phyloP scores from a whole-genome alignment of 1,284 basidiomycete genomes.

The Stereum hirsutum region DNA sequence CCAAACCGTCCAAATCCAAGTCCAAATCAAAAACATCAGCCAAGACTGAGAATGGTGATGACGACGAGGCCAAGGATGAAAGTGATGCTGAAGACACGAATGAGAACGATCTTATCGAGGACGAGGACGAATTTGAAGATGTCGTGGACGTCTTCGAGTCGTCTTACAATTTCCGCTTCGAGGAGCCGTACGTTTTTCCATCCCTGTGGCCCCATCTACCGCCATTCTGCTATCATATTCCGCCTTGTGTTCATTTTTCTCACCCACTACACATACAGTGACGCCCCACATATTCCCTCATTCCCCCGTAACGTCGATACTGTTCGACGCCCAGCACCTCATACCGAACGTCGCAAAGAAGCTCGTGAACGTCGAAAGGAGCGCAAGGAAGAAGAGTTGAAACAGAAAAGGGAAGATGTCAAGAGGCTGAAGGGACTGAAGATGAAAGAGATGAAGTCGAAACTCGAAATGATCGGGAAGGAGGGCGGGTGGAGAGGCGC shows the following conservation, averaged over 20 bases:
- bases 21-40: slow-evolving; percentile 23
- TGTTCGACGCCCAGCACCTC: slow-evolving; percentile 71
- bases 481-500: slow-evolving; percentile 47
- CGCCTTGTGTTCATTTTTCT: neutral
- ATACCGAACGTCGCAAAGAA: slow-evolving; percentile 53
- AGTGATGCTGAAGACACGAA: slow-evolving; percentile 19
- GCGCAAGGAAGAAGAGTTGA: slow-evolving; percentile 73
- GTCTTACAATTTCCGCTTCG: slow-evolving; percentile 92
- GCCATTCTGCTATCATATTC: too few species aligned
- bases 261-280: slow-evolving; percentile 29
- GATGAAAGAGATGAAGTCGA: slow-evolving; percentile 73
- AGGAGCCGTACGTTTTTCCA: slow-evolving; percentile 88
- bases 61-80: slow-evolving; percentile 19
- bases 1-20: slow-evolving; percentile 14
- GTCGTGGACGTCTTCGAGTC: slow-evolving; percentile 66
- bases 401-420: slow-evolving; percentile 72
- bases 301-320: slow-evolving; percentile 70
- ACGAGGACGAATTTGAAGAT: slow-evolving; percentile 59
- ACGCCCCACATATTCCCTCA: slow-evolving; percentile 63
- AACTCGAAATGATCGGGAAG: slow-evolving; percentile 61
- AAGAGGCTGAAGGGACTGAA: slow-evolving; percentile 75
- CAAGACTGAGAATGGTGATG: too few species aligned
- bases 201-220: too few species aligned
- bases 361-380: slow-evolving; percentile 69
- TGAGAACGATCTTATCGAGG: slow-evolving; percentile 18